A percentile compares a stretch with the other conserved stretches of the same genome.
phyloP scores from a whole-genome alignment of 345 rosid genomes.

The Pistacia integerrima region DNA sequence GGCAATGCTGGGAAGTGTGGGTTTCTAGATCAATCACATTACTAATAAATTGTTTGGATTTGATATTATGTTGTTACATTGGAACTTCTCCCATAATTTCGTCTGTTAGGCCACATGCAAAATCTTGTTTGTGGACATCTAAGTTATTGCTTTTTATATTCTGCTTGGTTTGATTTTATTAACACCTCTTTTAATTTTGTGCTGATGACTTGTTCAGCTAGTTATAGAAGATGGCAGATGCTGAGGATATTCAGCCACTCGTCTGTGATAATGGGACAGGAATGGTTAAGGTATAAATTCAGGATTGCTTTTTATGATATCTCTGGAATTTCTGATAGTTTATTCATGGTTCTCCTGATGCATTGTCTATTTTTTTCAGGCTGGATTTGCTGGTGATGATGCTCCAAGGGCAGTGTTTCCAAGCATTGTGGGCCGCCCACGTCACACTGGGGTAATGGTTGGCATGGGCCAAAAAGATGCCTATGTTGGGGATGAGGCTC shows the following conservation, averaged over 20 bases:
- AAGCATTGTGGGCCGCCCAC: constrained; percentile 69
- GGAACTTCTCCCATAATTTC: background rate
- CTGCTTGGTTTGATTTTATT: background rate
- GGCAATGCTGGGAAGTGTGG: background rate
- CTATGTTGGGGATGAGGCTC: constrained; percentile 71
- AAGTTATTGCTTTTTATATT: background rate
- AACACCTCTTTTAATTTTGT: background rate
- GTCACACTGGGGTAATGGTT: constrained; percentile 72
- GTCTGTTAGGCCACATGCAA: background rate
- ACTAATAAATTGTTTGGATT: background rate
- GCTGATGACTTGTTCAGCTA: constrained; percentile 22
- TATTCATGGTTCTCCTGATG: background rate
- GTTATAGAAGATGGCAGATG: constrained; percentile 54
- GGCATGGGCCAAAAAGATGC: constrained; percentile 74
- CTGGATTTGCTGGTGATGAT: constrained; percentile 76
- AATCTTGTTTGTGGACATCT: background rate
- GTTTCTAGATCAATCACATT: background rate
- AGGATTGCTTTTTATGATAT: background rate
- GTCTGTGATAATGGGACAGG: constrained; percentile 71
- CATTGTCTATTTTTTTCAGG: constrained; percentile 30
- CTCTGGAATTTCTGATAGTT: background rate
- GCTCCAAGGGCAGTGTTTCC: constrained; percentile 80
- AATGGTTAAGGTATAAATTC: constrained; percentile 56
- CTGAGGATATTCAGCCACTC: constrained; percentile 67
- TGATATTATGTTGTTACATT: background rate